A percentile compares a stretch with the other conserved stretches of the same genome.
Evolutionary conservation across 148 eudicot genomes (phyloP).

Genomic region (Rhododendron ferrugineum): DNA sequence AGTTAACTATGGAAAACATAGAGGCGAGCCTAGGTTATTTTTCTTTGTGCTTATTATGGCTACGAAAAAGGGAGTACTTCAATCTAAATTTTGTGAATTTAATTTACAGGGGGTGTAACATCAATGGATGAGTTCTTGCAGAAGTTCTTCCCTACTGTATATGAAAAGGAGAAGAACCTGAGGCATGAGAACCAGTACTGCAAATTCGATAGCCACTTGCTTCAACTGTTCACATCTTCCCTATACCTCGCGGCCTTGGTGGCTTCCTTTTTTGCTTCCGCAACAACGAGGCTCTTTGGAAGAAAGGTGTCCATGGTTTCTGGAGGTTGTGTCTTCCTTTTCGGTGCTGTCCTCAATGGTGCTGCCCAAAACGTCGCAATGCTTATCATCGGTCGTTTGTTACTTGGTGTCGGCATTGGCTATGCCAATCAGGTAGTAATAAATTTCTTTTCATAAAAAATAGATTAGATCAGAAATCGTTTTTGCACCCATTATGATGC

Average conservation of each 20-base stretch:
- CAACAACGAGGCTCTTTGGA: conserved; percentile 21
- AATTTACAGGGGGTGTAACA: conserved; percentile 25
- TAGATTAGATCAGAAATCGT: neutral
- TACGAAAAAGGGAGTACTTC: neutral
- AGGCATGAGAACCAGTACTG: conserved; percentile 15
- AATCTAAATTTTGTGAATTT: too few species aligned
- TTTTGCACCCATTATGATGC: too few species aligned
- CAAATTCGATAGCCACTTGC: conserved; percentile 24
- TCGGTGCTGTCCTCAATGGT: conserved; percentile 27
- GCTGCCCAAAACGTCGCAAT: conserved; percentile 27
- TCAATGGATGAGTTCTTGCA: conserved; percentile 25
- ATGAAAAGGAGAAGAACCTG: conserved; percentile 1
- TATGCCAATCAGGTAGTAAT: conserved; percentile 26
- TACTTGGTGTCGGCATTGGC: conserved; percentile 35
- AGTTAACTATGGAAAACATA: neutral
- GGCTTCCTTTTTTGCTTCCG: conserved; percentile 35
- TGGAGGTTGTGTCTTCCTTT: conserved; percentile 22
- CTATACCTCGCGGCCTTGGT: conserved; percentile 33
- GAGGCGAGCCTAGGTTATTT: neutral
- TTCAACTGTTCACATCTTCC: conserved; percentile 28
- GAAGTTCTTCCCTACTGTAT: conserved; percentile 25
- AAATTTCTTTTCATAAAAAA: neutral
- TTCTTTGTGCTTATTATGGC: neutral
- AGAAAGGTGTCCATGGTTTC: conserved; percentile 26
- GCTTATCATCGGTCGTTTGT: conserved; percentile 39